Evolutionary conservation across 2,329 filamentous ascomycete genomes (phyloP).

Genomic region (Penicillium sp.): DNA sequence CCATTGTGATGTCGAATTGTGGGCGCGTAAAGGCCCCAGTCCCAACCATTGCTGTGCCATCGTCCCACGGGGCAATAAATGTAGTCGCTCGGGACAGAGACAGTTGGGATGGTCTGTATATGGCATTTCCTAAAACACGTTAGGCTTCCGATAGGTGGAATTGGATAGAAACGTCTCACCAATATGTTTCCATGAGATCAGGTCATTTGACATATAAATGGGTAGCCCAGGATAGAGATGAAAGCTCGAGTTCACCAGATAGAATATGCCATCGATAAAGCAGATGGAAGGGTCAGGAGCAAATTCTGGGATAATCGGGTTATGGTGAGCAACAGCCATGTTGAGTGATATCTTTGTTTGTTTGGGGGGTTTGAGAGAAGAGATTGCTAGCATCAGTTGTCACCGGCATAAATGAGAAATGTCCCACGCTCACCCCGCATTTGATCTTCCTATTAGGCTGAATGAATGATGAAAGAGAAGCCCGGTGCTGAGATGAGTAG

Average conservation of each 20-base stretch:
- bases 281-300: slow-evolving; percentile 49
- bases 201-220: slow-evolving; percentile 47
- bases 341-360: not conserved
- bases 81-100: too few relatives aligned
- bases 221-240: slow-evolving; percentile 48
- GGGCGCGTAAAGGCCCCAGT: too few relatives aligned
- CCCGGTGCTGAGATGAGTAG: too few relatives aligned
- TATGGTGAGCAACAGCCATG: slow-evolving; percentile 20
- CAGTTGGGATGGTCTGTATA: too few relatives aligned
- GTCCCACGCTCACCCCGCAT: not conserved
- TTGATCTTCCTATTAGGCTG: slow-evolving; percentile 1
- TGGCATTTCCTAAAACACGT: not conserved
- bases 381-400: not conserved
- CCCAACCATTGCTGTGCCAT: too few relatives aligned
- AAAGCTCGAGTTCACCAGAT: slow-evolving; percentile 50
- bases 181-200: slow-evolving; percentile 44
- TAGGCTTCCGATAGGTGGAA: not conserved
- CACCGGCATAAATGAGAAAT: too few relatives aligned
- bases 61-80: too few relatives aligned
- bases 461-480: not conserved
- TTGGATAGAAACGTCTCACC: slow-evolving; percentile 7
- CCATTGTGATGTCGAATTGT: too few relatives aligned
- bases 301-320: slow-evolving; percentile 50
- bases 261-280: slow-evolving; percentile 44
- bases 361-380: not conserved